Evolutionary conservation across 495 filamentous ascomycete genomes (phyloP).

Genomic region (Penicillium riverlandense): DNA sequence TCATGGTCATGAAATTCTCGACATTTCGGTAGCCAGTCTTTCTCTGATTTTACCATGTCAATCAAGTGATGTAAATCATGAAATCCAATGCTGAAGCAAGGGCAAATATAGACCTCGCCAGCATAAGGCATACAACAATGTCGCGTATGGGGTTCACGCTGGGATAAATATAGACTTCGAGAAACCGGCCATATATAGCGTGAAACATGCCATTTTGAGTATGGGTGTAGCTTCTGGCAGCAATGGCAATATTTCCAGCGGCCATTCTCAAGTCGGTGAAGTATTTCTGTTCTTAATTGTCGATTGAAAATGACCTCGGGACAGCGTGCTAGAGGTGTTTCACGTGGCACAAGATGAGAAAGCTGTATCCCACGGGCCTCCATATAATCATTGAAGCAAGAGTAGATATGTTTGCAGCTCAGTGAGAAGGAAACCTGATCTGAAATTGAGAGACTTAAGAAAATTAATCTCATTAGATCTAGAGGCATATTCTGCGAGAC

Average conservation of each 20-base stretch:
- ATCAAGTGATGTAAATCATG: conserved; percentile 1
- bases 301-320: background rate
- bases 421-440: conserved; percentile 2
- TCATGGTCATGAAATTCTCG: background rate
- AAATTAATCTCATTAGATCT: background rate
- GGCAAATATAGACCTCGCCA: conserved; percentile 1
- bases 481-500: background rate
- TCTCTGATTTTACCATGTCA: background rate
- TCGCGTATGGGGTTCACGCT: background rate
- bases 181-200: background rate
- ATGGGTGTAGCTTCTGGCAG: background rate
- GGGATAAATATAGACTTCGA: background rate
- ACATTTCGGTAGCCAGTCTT: background rate
- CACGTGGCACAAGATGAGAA: background rate
- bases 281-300: background rate
- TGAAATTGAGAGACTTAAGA: background rate
- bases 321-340: background rate
- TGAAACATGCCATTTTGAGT: conserved; percentile 1
- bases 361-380: background rate
- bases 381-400: background rate
- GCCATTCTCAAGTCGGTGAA: conserved; percentile 1
- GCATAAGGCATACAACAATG: conserved; percentile 2
- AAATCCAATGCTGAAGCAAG: background rate
- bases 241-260: conserved; percentile 1
- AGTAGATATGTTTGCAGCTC: conserved; percentile 1